phyloP scores from a whole-genome alignment of 2,329 filamentous ascomycete species.

The Delphinella strobiligena region DNA sequence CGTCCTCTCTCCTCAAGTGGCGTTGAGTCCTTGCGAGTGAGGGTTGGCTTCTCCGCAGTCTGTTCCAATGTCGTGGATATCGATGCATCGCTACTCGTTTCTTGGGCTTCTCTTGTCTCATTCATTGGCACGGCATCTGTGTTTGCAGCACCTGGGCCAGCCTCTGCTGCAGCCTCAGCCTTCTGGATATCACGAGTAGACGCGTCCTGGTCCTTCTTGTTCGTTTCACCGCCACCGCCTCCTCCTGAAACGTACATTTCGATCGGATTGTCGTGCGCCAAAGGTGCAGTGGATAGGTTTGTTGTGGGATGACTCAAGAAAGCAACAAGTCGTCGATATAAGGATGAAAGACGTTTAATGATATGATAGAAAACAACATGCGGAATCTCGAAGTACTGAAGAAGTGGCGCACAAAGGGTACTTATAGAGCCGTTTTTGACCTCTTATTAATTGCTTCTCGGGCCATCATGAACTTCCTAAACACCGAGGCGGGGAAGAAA shows the following conservation, averaged over 20 bases:
- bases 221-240: not conserved
- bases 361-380: too few relatives aligned
- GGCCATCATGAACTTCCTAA: too few relatives aligned
- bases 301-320: too few relatives aligned
- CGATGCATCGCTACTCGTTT: constrained; percentile 9
- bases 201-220: constrained; percentile 2
- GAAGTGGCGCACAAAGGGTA: too few relatives aligned
- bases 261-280: not conserved
- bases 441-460: too few relatives aligned
- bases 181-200: not conserved
- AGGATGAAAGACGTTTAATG: too few relatives aligned
- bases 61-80: constrained; percentile 1
- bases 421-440: too few relatives aligned
- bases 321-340: too few relatives aligned
- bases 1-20: constrained; percentile 17
- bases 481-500: too few relatives aligned
- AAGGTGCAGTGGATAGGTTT: too few relatives aligned
- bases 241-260: not conserved
- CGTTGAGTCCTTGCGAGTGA: constrained; percentile 11
- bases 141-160: constrained; percentile 11
- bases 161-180: constrained; percentile 12
- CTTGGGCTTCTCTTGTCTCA: constrained; percentile 11
- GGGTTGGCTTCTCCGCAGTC: constrained; percentile 11
- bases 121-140: constrained; percentile 11
- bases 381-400: too few relatives aligned